Evolutionary conservation across 148 eudicot genomes (phyloP).

Genomic region (Cornus controversa): DNA sequence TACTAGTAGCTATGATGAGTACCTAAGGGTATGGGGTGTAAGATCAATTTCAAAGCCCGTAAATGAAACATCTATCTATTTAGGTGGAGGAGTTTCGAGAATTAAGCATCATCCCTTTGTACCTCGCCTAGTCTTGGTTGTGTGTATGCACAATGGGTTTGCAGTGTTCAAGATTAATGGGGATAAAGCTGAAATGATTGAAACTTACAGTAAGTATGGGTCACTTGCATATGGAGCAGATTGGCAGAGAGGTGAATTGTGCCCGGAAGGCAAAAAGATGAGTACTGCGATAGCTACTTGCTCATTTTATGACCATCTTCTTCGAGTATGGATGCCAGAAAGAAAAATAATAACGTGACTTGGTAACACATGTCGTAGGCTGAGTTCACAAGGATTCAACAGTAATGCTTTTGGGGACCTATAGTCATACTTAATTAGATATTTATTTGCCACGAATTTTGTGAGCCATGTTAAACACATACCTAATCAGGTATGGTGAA

Average conservation of each 20-base stretch:
- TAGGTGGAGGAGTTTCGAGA: constrained; percentile 99
- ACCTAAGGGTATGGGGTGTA: constrained; percentile 77
- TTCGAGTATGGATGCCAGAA: constrained; percentile 74
- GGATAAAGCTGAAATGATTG: constrained; percentile 48
- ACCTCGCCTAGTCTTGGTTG: constrained; percentile 60
- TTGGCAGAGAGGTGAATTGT: constrained; percentile 66
- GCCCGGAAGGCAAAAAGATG: constrained; percentile 35
- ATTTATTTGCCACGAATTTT: neutral
- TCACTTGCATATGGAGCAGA: constrained; percentile 99
- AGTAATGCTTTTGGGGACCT: constrained; percentile 6
- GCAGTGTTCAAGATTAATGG: constrained; percentile 55
- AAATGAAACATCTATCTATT: constrained; percentile 53
- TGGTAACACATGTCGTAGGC: neutral
- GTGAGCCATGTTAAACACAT: neutral
- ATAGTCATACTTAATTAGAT: neutral
- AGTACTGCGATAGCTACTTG: constrained; percentile 68
- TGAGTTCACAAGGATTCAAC: neutral
- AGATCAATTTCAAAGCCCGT: constrained; percentile 73
- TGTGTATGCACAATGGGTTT: constrained; percentile 97
- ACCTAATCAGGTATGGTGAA: neutral
- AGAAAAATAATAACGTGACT: constrained; percentile 24
- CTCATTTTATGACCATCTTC: constrained; percentile 86
- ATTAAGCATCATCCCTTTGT: constrained; percentile 73
- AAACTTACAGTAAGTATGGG: constrained; percentile 62
- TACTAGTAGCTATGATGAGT: constrained; percentile 90